Conservation (phyloP, 192 early-diverging fungal genomes). For the Jimgerdemannia flammicorona region DNA sequence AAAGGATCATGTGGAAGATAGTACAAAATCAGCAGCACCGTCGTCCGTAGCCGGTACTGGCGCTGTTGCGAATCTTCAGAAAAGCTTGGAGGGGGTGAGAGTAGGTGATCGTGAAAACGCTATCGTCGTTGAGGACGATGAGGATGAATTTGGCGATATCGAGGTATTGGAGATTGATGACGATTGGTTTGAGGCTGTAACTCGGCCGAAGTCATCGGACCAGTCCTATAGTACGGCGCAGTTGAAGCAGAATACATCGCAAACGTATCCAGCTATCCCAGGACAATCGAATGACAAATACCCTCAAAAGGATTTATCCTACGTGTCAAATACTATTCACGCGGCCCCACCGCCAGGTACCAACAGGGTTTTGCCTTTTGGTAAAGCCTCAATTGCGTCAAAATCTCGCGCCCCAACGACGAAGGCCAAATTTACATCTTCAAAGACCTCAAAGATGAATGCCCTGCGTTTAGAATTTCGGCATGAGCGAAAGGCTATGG, state of each 20-base stretch:
- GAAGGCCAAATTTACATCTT: not conserved
- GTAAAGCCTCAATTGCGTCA: not conserved
- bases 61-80: not conserved
- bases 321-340: not conserved
- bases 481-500: not conserved
- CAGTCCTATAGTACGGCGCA: not conserved
- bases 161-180: slow-evolving; percentile 30
- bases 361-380: not conserved
- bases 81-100: not conserved
- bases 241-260: not conserved
- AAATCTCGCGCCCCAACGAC: not conserved
- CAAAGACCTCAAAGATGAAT: not conserved
- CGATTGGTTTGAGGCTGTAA: slow-evolving; percentile 24
- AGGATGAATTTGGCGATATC: slow-evolving; percentile 35
- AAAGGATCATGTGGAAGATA: too few relatives aligned
- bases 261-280: not conserved
- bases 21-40: too few relatives aligned
- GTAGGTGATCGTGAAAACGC: not conserved
- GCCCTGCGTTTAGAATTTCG: not conserved
- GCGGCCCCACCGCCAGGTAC: slow-evolving; percentile 18
- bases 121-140: slow-evolving; percentile 5
- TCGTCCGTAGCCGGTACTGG: not conserved
- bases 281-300: not conserved
- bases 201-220: not conserved
- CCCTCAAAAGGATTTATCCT: too few relatives aligned